Evolutionary conservation across 2,329 filamentous ascomycete species (phyloP), one percentile per base, ranked within the genome.

Genomic region (Septoria linicola): DNA sequence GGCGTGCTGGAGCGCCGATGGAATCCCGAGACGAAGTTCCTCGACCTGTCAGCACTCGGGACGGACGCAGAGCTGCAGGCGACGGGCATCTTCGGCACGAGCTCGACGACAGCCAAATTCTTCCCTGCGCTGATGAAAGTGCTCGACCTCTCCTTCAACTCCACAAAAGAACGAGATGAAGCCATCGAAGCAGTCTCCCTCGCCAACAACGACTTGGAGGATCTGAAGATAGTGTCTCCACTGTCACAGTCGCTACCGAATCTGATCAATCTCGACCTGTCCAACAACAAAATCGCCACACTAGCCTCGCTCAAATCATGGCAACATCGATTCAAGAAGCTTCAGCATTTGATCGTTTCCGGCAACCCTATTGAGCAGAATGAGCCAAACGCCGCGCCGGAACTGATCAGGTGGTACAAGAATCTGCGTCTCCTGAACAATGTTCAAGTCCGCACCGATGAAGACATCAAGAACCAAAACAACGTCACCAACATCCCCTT

Each of bases 111-210:
- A 39, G 81, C 87, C 57, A 99, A 96, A 69, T 88, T 96, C 56
- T 96, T 97, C 72, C 88, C 88, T 45, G 92, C 88, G 1, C 77
- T 97, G 55, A 95, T 97, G 88, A 83, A 82, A 53, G 84, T 96
- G 40, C 90, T 88, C 67, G 84, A 95, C 46, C 75, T 82, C 54
- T 80, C 86, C 14, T 95, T 96, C 73, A 84, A 85, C 59, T 84
- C 80, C 2, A 67, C 80, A 10, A 77, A 85, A 54, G 84, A 86
- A 42, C 91, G 91, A 68, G 80, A 83, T 42, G 85, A 90, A 40
- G 85, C 86, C 3, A 85, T 99, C 41, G 76, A 85, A 58, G 92
- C 89, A 65, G 85, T 97, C 62, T 88, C 85, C 31, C 79, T 99
- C 10, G 84, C 87, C 14, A 82, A 83, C 67, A 97, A 97, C 70